Evolutionary conservation across 176 grass and related monocot species (phyloP).

Genomic region (Aechmea fasciata): DNA sequence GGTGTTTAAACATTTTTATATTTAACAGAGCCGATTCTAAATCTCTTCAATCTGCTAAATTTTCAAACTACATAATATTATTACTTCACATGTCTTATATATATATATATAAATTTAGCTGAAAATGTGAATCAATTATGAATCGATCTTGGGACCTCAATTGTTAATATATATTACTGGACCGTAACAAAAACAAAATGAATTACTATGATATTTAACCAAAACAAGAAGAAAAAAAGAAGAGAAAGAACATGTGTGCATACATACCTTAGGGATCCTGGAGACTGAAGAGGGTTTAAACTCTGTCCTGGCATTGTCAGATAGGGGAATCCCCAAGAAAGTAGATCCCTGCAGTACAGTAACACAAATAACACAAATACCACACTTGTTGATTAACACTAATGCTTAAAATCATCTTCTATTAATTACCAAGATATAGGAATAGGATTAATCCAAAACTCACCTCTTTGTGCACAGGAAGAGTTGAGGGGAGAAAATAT

Average conservation of each 20-base stretch:
- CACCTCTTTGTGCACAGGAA: constrained; percentile 75
- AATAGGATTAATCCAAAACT: background rate
- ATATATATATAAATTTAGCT: no score
- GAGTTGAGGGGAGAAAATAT: constrained; percentile 66
- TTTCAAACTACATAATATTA: no score
- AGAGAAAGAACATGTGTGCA: background rate
- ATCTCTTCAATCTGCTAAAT: background rate
- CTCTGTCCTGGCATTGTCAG: constrained; percentile 45
- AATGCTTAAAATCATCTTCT: background rate
- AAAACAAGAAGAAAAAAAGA: background rate
- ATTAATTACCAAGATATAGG: background rate
- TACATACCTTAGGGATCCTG: constrained; percentile 66
- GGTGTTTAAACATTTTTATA: no score
- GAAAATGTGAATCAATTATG: no score
- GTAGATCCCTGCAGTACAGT: constrained; percentile 37
- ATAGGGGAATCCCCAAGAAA: constrained; percentile 49
- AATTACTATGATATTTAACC: no score
- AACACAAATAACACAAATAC: constrained; percentile 5
- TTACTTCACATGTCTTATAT: no score
- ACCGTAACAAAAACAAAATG: no score
- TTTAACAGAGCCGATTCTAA: background rate
- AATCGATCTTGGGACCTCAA: no score
- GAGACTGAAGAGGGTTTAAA: constrained; percentile 28
- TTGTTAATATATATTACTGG: no score
- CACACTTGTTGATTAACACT: background rate